Evolutionary conservation across 2,329 filamentous ascomycete species (phyloP), one percentile per base, ranked within the genome.

Genomic region (Beauveria sp.): DNA sequence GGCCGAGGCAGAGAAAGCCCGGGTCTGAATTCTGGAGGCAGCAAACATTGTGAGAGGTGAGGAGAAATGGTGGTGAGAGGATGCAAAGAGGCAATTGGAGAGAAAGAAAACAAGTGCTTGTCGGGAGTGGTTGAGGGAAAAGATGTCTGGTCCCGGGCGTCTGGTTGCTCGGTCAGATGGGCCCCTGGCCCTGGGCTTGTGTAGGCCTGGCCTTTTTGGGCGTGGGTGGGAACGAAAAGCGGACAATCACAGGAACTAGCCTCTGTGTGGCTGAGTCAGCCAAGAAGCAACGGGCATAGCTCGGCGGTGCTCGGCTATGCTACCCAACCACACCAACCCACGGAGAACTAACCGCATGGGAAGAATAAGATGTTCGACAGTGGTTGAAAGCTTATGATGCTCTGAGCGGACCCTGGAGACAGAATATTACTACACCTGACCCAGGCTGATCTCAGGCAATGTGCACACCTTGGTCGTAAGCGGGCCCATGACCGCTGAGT

Each of bases 1-100:
- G 71, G 89, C 87, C 72, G 89, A 88, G 74, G 84, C 88, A 73
- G 90, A 91, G 80, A 92, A 92, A 75, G 89, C 88, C 73, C 90
- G 86, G 79, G 86, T 84, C 82, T 91, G 89, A 76, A 88, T 80
- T 68, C 73, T 80, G 67, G 84, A 82, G 75, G 84, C 81, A 72
- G 88, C 84, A 77, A 93, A 93, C 91, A 96, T 92, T 65, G 64
- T 76, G 73, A 68, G n/a, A 30, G 44, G 30, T 28, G 46, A 16
- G 34, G 9, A 34, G 24, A 24, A 43, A 64, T 62, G 65, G 63
- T 62, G 28, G 56, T 22, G 63, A 60, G 56, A 61, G 63, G 62
- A 62, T 50, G 48, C 50, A 61, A 62, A 61, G 64, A 66, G 63
- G 65, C 61, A 55, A 64, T 62, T 63, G 63, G 51, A 44, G 20